A percentile compares a stretch with the other conserved stretches of the same genome.
These are phyloP conservation scores for Leccinum barrowsii DNA, from an alignment of 768 basidiomycete genomes.

Conservation along the genomic window DNA sequence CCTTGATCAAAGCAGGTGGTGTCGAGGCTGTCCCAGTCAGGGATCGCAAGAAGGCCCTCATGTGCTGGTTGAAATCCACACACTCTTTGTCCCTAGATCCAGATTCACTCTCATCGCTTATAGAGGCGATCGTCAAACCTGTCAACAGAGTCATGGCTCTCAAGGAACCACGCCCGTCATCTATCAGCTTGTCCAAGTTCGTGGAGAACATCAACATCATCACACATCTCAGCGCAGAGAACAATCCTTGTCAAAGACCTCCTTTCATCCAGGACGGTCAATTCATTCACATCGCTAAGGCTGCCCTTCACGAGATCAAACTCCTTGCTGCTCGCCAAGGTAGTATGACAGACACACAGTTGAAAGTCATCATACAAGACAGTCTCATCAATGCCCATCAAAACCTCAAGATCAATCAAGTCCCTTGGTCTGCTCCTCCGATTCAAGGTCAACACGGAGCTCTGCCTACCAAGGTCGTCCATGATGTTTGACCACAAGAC, in stretches of 20 bases:
- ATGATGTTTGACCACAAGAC: neutral
- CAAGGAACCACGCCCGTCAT: neutral
- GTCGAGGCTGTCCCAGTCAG: fast-evolving
- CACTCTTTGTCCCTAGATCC: neutral
- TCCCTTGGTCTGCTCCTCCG: neutral
- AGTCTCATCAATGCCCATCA: neutral
- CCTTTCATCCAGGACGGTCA: too few relatives aligned
- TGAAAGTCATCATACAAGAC: neutral
- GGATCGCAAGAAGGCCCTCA: neutral
- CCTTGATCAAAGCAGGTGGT: neutral
- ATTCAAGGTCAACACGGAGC: neutral
- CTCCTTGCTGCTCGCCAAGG: neutral
- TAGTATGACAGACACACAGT: neutral
- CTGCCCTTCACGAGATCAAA: neutral
- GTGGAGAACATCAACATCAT: neutral
- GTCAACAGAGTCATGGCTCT: neutral
- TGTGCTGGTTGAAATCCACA: neutral
- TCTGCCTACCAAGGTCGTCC: neutral
- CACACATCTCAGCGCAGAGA: too few relatives aligned
- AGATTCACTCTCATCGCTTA: neutral
- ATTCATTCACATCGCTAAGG: too few relatives aligned
- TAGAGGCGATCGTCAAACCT: neutral
- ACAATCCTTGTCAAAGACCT: neutral
- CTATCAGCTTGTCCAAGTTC: neutral
- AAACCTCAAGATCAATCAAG: neutral